phyloP scores from a whole-genome alignment of 345 rosid species.

The Alliaria petiolata region DNA sequence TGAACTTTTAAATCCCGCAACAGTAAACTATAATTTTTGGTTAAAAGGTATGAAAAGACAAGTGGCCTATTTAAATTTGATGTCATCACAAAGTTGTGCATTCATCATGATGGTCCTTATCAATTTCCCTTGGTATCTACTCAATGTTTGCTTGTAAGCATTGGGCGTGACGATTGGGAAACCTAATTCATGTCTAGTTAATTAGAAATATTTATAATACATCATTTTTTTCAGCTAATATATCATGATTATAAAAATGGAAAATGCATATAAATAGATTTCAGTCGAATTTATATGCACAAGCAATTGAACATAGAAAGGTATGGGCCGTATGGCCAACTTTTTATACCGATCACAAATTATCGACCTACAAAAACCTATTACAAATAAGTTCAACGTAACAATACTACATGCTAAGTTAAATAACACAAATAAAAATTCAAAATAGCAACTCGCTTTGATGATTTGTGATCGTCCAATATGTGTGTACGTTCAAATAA shows the following conservation, averaged over 20 bases:
- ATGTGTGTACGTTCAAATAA: background rate
- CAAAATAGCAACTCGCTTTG: background rate
- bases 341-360: background rate
- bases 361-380: background rate
- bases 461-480: background rate
- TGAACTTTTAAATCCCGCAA: background rate
- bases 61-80: constrained; percentile 15
- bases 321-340: background rate
- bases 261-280: background rate
- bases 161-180: constrained; percentile 25
- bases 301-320: background rate
- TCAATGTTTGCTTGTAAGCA: constrained; percentile 54
- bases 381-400: background rate
- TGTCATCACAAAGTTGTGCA: constrained; percentile 12
- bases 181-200: constrained; percentile 28
- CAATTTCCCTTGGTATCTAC: constrained; percentile 37
- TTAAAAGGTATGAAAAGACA: background rate
- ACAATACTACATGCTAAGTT: background rate
- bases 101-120: constrained; percentile 27
- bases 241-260: background rate
- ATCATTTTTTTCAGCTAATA: background rate
- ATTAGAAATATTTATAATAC: background rate
- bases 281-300: too few relatives aligned
- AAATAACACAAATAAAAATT: background rate
- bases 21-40: background rate